Conservation (phyloP, 805 yeast genomes). For the Blastobotrys parvus region DNA sequence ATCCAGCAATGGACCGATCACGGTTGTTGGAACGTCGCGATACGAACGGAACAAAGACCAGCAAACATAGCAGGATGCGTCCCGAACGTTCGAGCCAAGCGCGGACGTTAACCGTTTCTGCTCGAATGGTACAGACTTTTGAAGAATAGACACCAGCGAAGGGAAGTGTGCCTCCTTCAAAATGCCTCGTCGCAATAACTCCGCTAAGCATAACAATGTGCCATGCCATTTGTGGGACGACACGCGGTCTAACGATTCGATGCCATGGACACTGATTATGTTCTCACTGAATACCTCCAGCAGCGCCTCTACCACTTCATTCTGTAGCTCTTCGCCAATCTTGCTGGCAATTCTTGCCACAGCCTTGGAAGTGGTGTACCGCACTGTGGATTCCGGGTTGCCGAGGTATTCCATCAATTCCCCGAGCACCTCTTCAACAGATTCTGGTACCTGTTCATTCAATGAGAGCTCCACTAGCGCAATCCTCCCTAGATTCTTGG, state of each 20-base stretch:
- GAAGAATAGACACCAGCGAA: slow-evolving; percentile 29
- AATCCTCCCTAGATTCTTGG: slow-evolving; percentile 36
- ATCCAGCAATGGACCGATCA: background rate
- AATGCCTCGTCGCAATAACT: slow-evolving; percentile 28
- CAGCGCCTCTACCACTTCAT: slow-evolving; percentile 27
- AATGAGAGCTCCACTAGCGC: slow-evolving; percentile 22
- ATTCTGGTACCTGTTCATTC: slow-evolving; percentile 27
- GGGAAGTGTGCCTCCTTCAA: slow-evolving; percentile 7
- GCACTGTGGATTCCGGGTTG: slow-evolving; percentile 44
- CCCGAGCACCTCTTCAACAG: slow-evolving; percentile 42
- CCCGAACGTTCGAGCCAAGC: slow-evolving; percentile 65
- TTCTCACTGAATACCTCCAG: slow-evolving; percentile 18
- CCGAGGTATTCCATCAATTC: slow-evolving; percentile 38
- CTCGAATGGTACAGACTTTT: slow-evolving; percentile 45
- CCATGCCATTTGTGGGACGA: slow-evolving; percentile 48
- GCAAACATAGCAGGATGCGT: slow-evolving; percentile 73
- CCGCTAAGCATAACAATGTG: slow-evolving; percentile 48
- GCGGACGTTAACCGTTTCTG: slow-evolving; percentile 44
- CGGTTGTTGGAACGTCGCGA: slow-evolving; percentile 9
- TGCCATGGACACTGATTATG: slow-evolving; percentile 4
- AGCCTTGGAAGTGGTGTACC: slow-evolving; percentile 63
- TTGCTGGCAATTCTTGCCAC: slow-evolving; percentile 40
- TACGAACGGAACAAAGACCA: slow-evolving; percentile 62
- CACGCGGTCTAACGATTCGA: slow-evolving; percentile 24
- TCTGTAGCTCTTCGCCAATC: slow-evolving; percentile 24